Conservation (phyloP, 805 yeast genomes). For the Wickerhamiella parazyma region DNA sequence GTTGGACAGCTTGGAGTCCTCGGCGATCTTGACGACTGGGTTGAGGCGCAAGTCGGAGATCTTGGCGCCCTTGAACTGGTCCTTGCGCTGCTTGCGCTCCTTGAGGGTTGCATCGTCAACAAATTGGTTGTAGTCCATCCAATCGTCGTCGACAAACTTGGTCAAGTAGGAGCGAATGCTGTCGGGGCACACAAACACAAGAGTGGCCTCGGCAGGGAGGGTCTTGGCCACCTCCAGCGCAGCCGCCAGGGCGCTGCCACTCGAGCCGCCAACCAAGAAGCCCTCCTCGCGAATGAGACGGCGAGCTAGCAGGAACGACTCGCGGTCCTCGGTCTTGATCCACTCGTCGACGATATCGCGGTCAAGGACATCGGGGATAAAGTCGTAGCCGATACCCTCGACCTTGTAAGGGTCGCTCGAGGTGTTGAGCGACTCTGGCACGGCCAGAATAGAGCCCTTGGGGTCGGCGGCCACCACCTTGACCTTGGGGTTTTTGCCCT, state of each 20-base stretch:
- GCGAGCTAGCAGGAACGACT: conserved; percentile 67
- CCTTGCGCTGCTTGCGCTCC: conserved; percentile 26
- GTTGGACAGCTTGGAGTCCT: conserved; percentile 42
- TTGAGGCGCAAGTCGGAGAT: conserved; percentile 59
- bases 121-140: conserved; percentile 72
- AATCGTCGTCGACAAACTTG: conserved; percentile 80
- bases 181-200: conserved; percentile 77
- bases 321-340: conserved; percentile 78
- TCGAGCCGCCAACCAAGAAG: conserved; percentile 77
- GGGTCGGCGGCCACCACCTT: conserved; percentile 74
- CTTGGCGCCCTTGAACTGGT: conserved; percentile 38
- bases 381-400: conserved; percentile 87
- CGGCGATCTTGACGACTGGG: conserved; percentile 64
- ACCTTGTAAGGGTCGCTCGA: conserved; percentile 53
- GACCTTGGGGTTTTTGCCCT: conserved; percentile 51
- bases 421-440: conserved; percentile 57
- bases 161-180: conserved; percentile 75
- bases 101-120: conserved; percentile 39
- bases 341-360: conserved; percentile 56
- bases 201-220: conserved; percentile 56
- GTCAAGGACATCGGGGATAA: conserved; percentile 67
- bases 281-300: conserved; percentile 76
- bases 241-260: conserved; percentile 74
- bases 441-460: conserved; percentile 70
- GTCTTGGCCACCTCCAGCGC: conserved; percentile 55